Base-by-base conservation (phyloP, 345 rosid genomes). In the Moringa oleifera region DNA sequence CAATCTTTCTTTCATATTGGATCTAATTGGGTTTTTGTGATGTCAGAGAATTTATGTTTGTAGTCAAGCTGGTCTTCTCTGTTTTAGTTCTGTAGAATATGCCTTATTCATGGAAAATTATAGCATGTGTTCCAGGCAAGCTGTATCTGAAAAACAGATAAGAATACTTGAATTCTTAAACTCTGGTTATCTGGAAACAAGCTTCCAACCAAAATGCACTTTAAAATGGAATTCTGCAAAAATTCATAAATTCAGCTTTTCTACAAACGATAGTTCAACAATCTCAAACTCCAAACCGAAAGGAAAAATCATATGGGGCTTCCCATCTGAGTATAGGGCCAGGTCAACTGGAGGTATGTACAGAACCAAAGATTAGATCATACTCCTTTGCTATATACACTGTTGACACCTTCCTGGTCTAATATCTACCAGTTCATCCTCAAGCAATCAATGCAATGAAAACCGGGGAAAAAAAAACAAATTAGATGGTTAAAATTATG, bases 371-470 rank as follows among this genome's bases (percentile, higher is more conserved):
- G 47, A 41, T 57, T 66, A 25, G 60, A 61, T 36, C 67, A 63
- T 51, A 63, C 23, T 59, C 62, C 49, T 61, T 65, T 28, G 52
- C 67, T 70, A 71, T 79, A 49, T 77, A 82, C 86, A 79, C 19
- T 68, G 61, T 56, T 36, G 47, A 61, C 68, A 55, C 59, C 25
- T 28, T 52, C 50, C 66, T 24, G 61, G 55, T 51, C 62, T 65
- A 68, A 24, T 21, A 23, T 46, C 74, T 68, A 62, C 41, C 67
- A 51, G 57, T 53, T 53, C 17, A 36, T 37, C 19, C 60, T 55
- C 65, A 72, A 65, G 56, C 65, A 76, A 67, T 22, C 58, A 51
- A 61, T 62, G 18, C 37, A 62, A 55, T 25, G 33, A 50, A 47
- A 68, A 59, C 8, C 28, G 8, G 20, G 2, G 9, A 25, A 64